Evolutionary conservation across 179 eudicot genomes (phyloP).

Genomic region (Spergularia azorica): DNA sequence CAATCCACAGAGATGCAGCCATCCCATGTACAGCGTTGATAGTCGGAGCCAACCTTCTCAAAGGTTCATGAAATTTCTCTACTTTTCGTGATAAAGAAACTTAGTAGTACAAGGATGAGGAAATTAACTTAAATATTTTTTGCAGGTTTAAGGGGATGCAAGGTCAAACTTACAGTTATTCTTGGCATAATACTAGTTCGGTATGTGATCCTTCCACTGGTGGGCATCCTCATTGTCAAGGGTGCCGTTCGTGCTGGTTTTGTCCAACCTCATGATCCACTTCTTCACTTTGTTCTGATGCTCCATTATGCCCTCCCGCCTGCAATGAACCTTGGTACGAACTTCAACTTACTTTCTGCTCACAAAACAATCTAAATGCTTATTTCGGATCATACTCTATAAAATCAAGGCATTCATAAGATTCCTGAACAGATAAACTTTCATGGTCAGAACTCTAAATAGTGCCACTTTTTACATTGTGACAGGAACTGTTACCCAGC

Average conservation of each 20-base stretch:
- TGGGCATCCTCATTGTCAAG: constrained; percentile 40
- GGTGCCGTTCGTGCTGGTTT: constrained; percentile 39
- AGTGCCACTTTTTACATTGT: not conserved
- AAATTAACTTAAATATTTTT: not conserved
- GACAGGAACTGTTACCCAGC: constrained; percentile 53
- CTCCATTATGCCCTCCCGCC: constrained; percentile 38
- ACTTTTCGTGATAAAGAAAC: not conserved
- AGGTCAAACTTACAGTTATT: constrained; percentile 22
- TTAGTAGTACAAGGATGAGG: not conserved
- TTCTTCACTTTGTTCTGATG: constrained; percentile 34
- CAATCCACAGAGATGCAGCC: constrained; percentile 37
- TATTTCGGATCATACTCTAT: not conserved
- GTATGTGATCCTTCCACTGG: constrained; percentile 40
- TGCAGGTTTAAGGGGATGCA: constrained; percentile 46
- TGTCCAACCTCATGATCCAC: constrained; percentile 29
- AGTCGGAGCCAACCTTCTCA: constrained; percentile 54
- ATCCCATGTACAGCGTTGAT: constrained; percentile 42
- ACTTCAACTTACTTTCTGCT: no score
- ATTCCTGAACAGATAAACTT: not conserved
- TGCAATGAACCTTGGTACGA: constrained; percentile 31
- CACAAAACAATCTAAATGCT: not conserved
- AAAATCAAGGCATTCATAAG: not conserved
- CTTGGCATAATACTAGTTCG: constrained; percentile 45
- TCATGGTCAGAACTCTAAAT: not conserved
- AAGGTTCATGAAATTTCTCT: constrained; percentile 25